phyloP scores from a whole-genome alignment of 148 eudicot species.

The Fagopyrum esculentum region DNA sequence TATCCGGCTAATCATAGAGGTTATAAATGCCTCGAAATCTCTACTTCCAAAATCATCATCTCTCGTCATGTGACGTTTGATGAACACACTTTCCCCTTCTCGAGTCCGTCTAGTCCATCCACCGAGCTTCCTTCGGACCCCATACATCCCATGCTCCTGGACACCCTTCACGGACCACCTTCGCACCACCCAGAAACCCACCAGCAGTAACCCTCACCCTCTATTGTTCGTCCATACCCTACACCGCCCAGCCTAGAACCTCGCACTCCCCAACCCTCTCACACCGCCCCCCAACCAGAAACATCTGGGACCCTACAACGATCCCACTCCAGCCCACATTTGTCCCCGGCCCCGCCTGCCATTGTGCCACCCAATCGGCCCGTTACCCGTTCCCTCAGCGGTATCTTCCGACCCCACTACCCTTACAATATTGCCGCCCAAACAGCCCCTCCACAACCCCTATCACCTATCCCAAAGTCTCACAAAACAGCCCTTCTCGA shows the following conservation, averaged over 20 bases:
- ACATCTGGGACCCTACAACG: not conserved
- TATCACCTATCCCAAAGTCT: not conserved
- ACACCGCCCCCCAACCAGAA: no score
- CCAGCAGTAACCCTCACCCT: not conserved
- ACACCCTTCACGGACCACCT: not conserved
- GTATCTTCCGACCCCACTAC: not conserved
- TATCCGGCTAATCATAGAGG: not conserved
- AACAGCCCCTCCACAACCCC: not conserved
- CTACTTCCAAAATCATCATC: not conserved
- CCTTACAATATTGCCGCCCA: not conserved
- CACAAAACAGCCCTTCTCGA: not conserved
- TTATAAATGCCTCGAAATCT: not conserved
- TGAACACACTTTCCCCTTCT: not conserved
- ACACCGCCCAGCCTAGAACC: not conserved
- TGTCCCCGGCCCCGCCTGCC: no score
- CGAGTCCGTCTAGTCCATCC: no score
- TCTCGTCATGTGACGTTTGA: constrained; percentile 19
- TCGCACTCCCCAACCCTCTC: not conserved
- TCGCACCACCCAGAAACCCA: not conserved
- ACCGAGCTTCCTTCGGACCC: not conserved
- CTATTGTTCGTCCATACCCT: no score
- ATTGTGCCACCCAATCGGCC: no score
- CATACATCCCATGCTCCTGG: not conserved
- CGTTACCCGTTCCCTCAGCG: no score
- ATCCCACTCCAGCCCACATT: no score